Evolutionary conservation across 1,284 basidiomycete genomes (phyloP).

Genomic region (Sparassis latifolia): DNA sequence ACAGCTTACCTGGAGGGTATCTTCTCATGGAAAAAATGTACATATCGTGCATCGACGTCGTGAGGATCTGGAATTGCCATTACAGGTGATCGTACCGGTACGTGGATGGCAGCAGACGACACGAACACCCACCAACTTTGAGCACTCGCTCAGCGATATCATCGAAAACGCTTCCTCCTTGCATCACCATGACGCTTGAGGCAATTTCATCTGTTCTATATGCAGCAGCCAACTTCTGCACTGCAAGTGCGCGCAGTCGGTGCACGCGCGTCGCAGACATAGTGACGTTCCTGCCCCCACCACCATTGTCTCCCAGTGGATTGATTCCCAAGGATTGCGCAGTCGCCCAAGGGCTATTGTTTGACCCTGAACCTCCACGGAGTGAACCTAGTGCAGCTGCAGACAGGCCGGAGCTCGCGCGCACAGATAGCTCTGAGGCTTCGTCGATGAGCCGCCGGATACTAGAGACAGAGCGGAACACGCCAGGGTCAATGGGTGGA

Average conservation of each 20-base stretch:
- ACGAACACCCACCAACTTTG: constrained; percentile 49
- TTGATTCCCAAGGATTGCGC: constrained; percentile 58
- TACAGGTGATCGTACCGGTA: neutral
- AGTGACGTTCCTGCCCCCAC: constrained; percentile 60
- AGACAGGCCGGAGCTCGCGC: constrained; percentile 73
- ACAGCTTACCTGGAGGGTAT: constrained; percentile 72
- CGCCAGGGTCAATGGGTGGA: constrained; percentile 79
- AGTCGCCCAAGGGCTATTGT: constrained; percentile 46
- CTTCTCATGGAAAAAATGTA: constrained; percentile 86
- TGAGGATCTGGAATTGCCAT: constrained; percentile 47
- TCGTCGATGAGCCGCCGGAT: constrained; percentile 79
- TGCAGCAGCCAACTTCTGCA: constrained; percentile 75
- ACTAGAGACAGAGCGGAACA: constrained; percentile 64
- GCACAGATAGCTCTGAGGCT: constrained; percentile 74
- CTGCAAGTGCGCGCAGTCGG: constrained; percentile 66
- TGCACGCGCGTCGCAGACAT: constrained; percentile 81
- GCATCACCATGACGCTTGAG: constrained; percentile 86
- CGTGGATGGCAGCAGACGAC: neutral
- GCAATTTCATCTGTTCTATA: constrained; percentile 82
- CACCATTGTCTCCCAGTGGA: constrained; percentile 37
- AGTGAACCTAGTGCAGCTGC: constrained; percentile 63
- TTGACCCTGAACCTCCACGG: constrained; percentile 30
- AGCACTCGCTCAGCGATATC: constrained; percentile 79
- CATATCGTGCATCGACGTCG: constrained; percentile 74
- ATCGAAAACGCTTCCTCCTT: constrained; percentile 81